These are phyloP conservation scores for Acer yangbiense DNA, from an alignment of 345 rosid species.

Conservation along the genomic window DNA sequence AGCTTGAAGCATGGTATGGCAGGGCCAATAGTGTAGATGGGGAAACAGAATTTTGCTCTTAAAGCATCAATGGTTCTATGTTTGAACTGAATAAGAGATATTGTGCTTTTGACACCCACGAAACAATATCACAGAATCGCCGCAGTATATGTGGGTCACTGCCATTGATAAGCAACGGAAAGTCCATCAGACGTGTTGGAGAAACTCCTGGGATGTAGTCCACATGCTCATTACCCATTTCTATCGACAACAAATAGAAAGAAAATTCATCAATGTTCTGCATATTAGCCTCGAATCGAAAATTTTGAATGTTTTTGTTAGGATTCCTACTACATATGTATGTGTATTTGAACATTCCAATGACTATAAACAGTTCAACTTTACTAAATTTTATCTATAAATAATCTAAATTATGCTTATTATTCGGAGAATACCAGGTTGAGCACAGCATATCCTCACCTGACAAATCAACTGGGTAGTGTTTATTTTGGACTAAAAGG, in stretches of 20 bases:
- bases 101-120: slow-evolving; percentile 42
- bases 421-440: too few species aligned
- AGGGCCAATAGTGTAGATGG: slow-evolving; percentile 46
- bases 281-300: too few species aligned
- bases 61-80: slow-evolving; percentile 36
- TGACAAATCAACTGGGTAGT: slow-evolving; percentile 13
- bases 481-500: slow-evolving; percentile 21
- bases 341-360: too few species aligned
- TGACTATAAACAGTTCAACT: too few species aligned
- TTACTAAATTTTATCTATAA: too few species aligned
- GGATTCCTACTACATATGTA: too few species aligned
- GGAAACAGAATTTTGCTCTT: slow-evolving; percentile 9
- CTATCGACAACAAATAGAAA: background rate
- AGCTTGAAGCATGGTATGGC: slow-evolving; percentile 39
- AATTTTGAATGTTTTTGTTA: too few species aligned
- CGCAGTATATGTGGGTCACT: background rate
- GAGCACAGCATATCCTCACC: background rate
- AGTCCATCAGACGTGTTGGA: slow-evolving; percentile 31
- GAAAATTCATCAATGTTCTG: background rate
- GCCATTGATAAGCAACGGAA: slow-evolving; percentile 15
- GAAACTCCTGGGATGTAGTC: slow-evolving; percentile 41
- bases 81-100: slow-evolving; percentile 60
- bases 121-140: slow-evolving; percentile 31
- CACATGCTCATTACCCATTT: slow-evolving; percentile 29
- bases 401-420: too few species aligned